These are phyloP conservation scores for Kodamaea sagamina DNA, from an alignment of 805 yeast species.

Conservation along the genomic window DNA sequence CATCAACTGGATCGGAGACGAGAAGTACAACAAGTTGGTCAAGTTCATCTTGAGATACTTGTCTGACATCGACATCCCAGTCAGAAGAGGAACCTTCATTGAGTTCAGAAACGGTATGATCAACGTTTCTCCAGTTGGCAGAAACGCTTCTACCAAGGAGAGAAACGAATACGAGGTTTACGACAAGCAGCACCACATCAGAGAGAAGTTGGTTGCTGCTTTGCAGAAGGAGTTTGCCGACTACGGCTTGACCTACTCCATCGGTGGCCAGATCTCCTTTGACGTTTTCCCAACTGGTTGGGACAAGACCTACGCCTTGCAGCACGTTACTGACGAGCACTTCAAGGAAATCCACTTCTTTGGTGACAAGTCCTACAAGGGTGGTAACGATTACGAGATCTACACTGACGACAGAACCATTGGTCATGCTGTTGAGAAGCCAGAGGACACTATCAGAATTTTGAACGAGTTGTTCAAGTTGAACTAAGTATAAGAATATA, in stretches of 20 bases:
- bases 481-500: slow-evolving; percentile 29
- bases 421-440: slow-evolving; percentile 90
- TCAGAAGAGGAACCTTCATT: slow-evolving; percentile 97
- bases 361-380: slow-evolving; percentile 96
- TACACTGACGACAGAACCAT: slow-evolving; percentile 88
- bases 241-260: slow-evolving; percentile 87
- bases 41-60: slow-evolving; percentile 84
- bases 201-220: slow-evolving; percentile 83
- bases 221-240: slow-evolving; percentile 82
- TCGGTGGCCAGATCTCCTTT: slow-evolving; percentile 98
- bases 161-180: slow-evolving; percentile 88
- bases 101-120: slow-evolving; percentile 99
- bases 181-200: slow-evolving; percentile 78
- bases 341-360: slow-evolving; percentile 93
- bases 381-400: slow-evolving; percentile 99
- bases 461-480: slow-evolving; percentile 78
- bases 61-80: slow-evolving; percentile 84
- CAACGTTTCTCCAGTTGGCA: slow-evolving; percentile 96
- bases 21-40: slow-evolving; percentile 84
- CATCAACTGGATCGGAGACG: slow-evolving; percentile 94
- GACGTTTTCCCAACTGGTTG: slow-evolving; percentile 99
- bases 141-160: slow-evolving; percentile 94
- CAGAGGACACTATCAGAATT: slow-evolving; percentile 84
- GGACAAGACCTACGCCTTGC: slow-evolving; percentile 98
- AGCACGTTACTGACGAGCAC: slow-evolving; percentile 83